These are phyloP conservation scores for Suillus discolor DNA, from an alignment of 768 basidiomycete species.

Conservation along the genomic window DNA sequence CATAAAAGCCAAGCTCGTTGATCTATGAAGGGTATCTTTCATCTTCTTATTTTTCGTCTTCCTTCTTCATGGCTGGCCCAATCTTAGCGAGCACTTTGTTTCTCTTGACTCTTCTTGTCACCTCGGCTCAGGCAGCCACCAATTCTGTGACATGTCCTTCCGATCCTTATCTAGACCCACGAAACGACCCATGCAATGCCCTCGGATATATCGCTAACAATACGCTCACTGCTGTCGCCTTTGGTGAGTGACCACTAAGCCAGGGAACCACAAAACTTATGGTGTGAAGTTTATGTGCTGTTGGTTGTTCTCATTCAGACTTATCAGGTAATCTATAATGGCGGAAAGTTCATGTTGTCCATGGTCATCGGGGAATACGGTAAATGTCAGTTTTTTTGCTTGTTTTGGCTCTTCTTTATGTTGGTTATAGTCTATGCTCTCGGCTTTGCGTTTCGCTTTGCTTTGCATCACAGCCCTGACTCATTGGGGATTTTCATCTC, in stretches of 20 bases:
- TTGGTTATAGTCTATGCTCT: constrained; percentile 52
- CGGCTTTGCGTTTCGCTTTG: constrained; percentile 60
- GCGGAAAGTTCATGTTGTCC: constrained; percentile 59
- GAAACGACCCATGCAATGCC: constrained; percentile 54
- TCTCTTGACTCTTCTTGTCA: constrained; percentile 3
- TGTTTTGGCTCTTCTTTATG: neutral
- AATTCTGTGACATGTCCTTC: constrained; percentile 24
- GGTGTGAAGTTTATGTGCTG: constrained; percentile 38
- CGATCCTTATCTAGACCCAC: constrained; percentile 51
- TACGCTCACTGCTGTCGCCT: constrained; percentile 50
- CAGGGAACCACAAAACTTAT: neutral
- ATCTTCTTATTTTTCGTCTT: neutral
- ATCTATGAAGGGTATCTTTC: neutral
- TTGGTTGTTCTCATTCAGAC: constrained; percentile 48
- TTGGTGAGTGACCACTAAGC: constrained; percentile 35
- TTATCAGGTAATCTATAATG: constrained; percentile 42
- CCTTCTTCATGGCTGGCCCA: neutral
- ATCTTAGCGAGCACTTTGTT: neutral
- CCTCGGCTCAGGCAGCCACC: constrained; percentile 9
- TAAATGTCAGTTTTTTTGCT: constrained; percentile 24
- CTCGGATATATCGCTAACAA: constrained; percentile 60
- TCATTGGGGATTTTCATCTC: constrained; percentile 53
- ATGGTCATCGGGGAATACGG: constrained; percentile 64
- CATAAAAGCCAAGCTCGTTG: neutral
- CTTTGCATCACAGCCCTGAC: constrained; percentile 53